Base-by-base conservation (phyloP, 768 basidiomycete genomes). In the Ramaria sp. region DNA sequence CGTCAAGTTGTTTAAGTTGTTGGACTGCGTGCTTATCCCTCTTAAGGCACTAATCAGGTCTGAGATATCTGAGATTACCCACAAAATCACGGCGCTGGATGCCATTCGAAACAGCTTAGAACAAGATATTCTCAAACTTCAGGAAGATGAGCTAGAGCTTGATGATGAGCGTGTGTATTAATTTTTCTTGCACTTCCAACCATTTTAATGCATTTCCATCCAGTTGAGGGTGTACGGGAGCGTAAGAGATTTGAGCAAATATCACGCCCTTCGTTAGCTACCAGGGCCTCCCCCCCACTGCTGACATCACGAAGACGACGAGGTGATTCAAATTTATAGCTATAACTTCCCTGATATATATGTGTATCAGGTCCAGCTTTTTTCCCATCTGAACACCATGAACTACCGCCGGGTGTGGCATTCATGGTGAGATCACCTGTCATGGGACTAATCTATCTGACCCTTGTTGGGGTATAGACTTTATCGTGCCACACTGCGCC, bases 111-210 rank as follows among this genome's bases (percentile, higher is more conserved):
- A 78, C 8, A 85, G 84, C 59, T 72, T 98, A 24, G 88, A 93
- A 63, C 75, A 82, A 41, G 85, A 90, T 63, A 72, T 99, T 6
- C 70, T 98, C 30, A 87, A 80, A 64, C 66, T 97, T 44, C 88
- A 94, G 55, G 95, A 99, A 65, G 95, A 98, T 61, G 94, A 96
- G 58, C 72, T 99, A 22, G 95, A 97, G 63, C 71, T 99, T n/a
- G 91, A 96, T 62, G 95, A 96, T 57, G 95, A 99, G 70, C 68
- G 92, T 94, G 62, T 62, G 89, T 75, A 10, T 44, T 50, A 0
- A n/a, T 18, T 4, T 4, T 27, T 43, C 58, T 49, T 30, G 37
- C 7, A 22, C 44, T 52, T 34, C 32, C 13, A 34, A 34, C 7
- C 32, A 34, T 4, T 34, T 9, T 34, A 34, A 34, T 34, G 32